A percentile compares a stretch with the other conserved stretches of the same genome.
phyloP scores from a whole-genome alignment of 2,329 filamentous ascomycete genomes.

The Colletotrichum ledebouriae region DNA sequence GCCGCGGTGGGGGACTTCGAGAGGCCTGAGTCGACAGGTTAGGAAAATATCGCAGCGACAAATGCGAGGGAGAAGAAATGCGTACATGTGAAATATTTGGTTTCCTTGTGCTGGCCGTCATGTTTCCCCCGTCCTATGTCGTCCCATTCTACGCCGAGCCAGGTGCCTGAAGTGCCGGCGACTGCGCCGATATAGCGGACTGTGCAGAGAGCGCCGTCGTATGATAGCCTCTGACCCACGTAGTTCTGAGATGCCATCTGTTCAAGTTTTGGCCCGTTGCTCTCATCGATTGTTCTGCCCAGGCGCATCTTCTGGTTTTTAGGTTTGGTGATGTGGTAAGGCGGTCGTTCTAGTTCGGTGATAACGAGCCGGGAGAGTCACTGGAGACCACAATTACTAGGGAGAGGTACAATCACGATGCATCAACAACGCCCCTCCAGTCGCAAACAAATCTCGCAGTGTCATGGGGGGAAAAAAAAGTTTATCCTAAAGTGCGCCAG shows the following conservation, averaged over 20 bases:
- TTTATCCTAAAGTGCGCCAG: neutral
- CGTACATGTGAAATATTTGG: conserved; percentile 86
- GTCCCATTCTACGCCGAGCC: conserved; percentile 98
- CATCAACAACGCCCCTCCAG: too few species aligned
- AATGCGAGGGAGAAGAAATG: neutral
- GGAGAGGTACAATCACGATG: conserved; percentile 3
- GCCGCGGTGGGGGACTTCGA: conserved; percentile 77
- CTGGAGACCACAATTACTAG: conserved; percentile 36
- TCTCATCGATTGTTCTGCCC: conserved; percentile 10
- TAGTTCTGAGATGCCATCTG: conserved; percentile 58
- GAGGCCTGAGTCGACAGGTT: conserved; percentile 61
- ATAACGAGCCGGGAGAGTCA: conserved; percentile 8
- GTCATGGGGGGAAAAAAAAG: neutral
- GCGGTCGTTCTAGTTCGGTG: conserved; percentile 8
- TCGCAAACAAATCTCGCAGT: neutral
- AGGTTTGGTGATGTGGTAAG: conserved; percentile 7
- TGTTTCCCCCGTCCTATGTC: conserved; percentile 89
- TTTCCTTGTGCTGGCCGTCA: conserved; percentile 83
- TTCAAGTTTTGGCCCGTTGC: conserved; percentile 1
- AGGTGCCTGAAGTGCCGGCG: conserved; percentile 80
- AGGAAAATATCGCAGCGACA: conserved; percentile 35
- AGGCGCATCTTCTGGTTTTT: conserved; percentile 16
- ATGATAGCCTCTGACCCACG: conserved; percentile 84
- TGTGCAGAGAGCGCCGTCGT: conserved; percentile 82
- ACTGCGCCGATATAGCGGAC: conserved; percentile 86